Percentiles rank a stretch among this genome's conserved stretches.
phyloP scores from a whole-genome alignment of 768 basidiomycete species.

The Boletus bicolor region DNA sequence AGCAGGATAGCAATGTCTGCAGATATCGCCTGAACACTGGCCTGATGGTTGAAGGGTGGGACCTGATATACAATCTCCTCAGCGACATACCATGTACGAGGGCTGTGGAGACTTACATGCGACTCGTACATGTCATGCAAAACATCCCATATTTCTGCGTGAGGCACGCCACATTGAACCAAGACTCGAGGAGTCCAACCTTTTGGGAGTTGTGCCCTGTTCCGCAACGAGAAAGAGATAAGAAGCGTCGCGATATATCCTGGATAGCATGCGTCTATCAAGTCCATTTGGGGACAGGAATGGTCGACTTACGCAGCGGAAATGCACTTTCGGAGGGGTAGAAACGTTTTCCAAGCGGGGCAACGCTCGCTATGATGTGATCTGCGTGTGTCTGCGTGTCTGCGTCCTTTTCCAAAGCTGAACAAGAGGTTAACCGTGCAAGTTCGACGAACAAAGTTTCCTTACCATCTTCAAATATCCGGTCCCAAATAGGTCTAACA shows the following conservation, averaged over 20 bases:
- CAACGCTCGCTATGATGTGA: constrained; percentile 58
- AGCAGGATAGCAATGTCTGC: constrained; percentile 80
- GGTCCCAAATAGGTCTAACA: constrained; percentile 84
- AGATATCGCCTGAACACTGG: constrained; percentile 75
- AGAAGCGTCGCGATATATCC: constrained; percentile 75
- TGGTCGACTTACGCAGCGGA: constrained; percentile 63
- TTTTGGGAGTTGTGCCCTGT: constrained; percentile 53
- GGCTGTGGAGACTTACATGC: constrained; percentile 51
- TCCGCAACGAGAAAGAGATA: constrained; percentile 66
- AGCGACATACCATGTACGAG: background rate
- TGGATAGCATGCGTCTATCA: constrained; percentile 29
- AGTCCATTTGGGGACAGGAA: background rate
- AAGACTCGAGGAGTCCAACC: constrained; percentile 86
- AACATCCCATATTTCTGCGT: constrained; percentile 79
- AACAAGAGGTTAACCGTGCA: constrained; percentile 2
- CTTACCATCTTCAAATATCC: constrained; percentile 78
- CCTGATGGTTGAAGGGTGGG: constrained; percentile 79
- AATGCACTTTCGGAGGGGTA: constrained; percentile 91
- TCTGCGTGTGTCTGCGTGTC: constrained; percentile 57
- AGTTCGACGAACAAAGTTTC: constrained; percentile 3
- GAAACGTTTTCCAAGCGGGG: constrained; percentile 78
- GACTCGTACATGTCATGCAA: constrained; percentile 86
- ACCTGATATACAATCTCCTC: constrained; percentile 42
- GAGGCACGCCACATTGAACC: constrained; percentile 77
- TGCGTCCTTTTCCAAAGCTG: constrained; percentile 56